These are phyloP conservation scores for Fusarium nisikadoi DNA, from an alignment of 2,329 filamentous ascomycete genomes.

Conservation along the genomic window DNA sequence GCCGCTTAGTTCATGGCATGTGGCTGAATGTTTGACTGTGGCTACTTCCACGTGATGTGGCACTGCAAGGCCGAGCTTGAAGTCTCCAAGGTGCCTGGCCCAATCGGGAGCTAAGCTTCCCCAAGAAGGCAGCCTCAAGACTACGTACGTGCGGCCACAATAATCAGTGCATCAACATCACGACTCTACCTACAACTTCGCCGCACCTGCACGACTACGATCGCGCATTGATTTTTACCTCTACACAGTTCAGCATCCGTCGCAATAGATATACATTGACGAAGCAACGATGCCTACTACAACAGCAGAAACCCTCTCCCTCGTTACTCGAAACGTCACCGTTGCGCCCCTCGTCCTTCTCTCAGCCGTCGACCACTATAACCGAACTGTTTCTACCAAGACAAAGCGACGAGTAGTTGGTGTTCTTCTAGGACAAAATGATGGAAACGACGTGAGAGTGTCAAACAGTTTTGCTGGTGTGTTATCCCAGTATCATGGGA, in stretches of 20 bases:
- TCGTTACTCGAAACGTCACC: slow-evolving; percentile 94
- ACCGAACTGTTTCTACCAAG: slow-evolving; percentile 88
- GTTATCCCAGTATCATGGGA: slow-evolving; percentile 29
- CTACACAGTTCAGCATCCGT: slow-evolving; percentile 23
- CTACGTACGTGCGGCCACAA: slow-evolving; percentile 47
- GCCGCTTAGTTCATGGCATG: not conserved
- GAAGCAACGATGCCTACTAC: slow-evolving; percentile 85
- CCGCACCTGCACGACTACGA: slow-evolving; percentile 34
- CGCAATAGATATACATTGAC: slow-evolving; percentile 23
- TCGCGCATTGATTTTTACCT: slow-evolving; percentile 17
- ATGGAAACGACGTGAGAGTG: slow-evolving; percentile 94
- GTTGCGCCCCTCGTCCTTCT: slow-evolving; percentile 98
- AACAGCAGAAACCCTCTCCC: slow-evolving; percentile 93
- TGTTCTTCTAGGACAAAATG: slow-evolving; percentile 93
- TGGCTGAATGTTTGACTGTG: slow-evolving; percentile 23
- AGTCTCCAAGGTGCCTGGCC: slow-evolving; percentile 28
- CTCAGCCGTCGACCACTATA: slow-evolving; percentile 98
- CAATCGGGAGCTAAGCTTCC: slow-evolving; percentile 47
- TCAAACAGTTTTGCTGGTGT: slow-evolving; percentile 98
- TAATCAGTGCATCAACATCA: slow-evolving; percentile 37
- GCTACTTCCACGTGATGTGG: slow-evolving; percentile 33
- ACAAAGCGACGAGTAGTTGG: slow-evolving; percentile 89
- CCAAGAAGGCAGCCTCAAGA: slow-evolving; percentile 48
- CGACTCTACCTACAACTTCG: slow-evolving; percentile 23
- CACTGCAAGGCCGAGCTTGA: slow-evolving; percentile 28